These are phyloP conservation scores for Baudoinia panamericana DNA, from an alignment of 495 filamentous ascomycete genomes.

Conservation along the genomic window DNA sequence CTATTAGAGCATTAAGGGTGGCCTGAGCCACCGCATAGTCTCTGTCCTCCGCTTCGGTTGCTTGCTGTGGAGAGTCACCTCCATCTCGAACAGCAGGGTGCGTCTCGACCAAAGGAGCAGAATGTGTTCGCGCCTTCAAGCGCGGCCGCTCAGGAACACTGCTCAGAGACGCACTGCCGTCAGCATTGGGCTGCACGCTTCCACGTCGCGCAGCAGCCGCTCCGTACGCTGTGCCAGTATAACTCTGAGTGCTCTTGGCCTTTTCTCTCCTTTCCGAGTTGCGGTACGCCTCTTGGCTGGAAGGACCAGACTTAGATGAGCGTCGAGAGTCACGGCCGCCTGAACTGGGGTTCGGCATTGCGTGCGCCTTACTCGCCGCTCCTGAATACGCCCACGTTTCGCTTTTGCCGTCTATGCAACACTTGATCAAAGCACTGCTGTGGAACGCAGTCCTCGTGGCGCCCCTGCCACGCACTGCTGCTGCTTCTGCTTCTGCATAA, in stretches of 20 bases:
- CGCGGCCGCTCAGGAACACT: slow-evolving; percentile 14
- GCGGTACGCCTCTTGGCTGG: slow-evolving; percentile 4
- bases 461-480: slow-evolving; percentile 7
- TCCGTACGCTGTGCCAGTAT: slow-evolving; percentile 4
- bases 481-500: no score
- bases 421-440: no score
- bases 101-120: slow-evolving; percentile 18
- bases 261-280: slow-evolving; percentile 13
- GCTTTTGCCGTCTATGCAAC: no score
- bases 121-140: slow-evolving; percentile 17
- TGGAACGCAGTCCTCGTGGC: slow-evolving; percentile 5
- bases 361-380: not conserved
- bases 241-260: slow-evolving; percentile 15
- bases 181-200: slow-evolving; percentile 11
- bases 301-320: slow-evolving; percentile 9
- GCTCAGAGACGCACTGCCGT: not conserved
- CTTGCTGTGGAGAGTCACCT: slow-evolving; percentile 6
- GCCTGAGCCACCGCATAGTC: not conserved
- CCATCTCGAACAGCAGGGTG: no score
- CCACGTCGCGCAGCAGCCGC: slow-evolving; percentile 5
- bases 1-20: slow-evolving; percentile 1
- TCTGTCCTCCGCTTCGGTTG: not conserved
- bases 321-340: slow-evolving; percentile 11
- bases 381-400: not conserved
- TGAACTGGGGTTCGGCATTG: slow-evolving; percentile 7